Evolutionary conservation across 176 grass and related monocot species (phyloP).

Genomic region (Oropetium thomaeum): DNA sequence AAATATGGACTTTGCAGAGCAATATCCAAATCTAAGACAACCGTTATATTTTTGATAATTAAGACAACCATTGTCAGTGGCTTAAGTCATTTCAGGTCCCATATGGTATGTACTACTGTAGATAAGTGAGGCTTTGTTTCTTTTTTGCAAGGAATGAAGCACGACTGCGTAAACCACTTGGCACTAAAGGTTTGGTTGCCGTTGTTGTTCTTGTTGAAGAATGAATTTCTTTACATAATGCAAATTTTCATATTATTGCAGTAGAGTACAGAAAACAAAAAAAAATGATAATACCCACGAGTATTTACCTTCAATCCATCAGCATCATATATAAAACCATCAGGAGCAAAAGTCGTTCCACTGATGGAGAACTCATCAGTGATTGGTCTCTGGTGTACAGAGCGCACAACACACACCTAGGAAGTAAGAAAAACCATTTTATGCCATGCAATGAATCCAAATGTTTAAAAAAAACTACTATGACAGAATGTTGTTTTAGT

Average conservation of each 20-base stretch:
- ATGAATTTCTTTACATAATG: conserved; percentile 11
- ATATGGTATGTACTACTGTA: background rate
- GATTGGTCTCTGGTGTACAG: conserved; percentile 74
- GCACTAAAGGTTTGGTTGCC: background rate
- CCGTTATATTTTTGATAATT: background rate
- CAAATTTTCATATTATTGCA: conserved; percentile 17
- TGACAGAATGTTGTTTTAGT: background rate
- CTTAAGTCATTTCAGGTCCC: conserved; percentile 8
- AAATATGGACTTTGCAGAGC: background rate
- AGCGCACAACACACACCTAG: conserved; percentile 87
- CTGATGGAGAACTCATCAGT: conserved; percentile 84
- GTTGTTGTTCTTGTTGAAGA: background rate
- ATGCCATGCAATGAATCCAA: conserved; percentile 4
- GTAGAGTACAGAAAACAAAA: conserved; percentile 21
- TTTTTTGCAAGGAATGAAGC: conserved; percentile 1
- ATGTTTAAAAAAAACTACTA: background rate
- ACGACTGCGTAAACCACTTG: background rate
- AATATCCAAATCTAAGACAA: conserved; percentile 18
- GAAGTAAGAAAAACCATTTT: conserved; percentile 27
- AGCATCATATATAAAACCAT: conserved; percentile 90
- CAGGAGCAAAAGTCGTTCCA: conserved; percentile 96
- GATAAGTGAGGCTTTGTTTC: background rate
- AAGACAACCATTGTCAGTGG: background rate
- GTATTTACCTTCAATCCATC: conserved; percentile 65
- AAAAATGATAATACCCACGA: background rate